phyloP scores from a whole-genome alignment of 108 stramenopile species.

The Schizochytrium sp. region DNA sequence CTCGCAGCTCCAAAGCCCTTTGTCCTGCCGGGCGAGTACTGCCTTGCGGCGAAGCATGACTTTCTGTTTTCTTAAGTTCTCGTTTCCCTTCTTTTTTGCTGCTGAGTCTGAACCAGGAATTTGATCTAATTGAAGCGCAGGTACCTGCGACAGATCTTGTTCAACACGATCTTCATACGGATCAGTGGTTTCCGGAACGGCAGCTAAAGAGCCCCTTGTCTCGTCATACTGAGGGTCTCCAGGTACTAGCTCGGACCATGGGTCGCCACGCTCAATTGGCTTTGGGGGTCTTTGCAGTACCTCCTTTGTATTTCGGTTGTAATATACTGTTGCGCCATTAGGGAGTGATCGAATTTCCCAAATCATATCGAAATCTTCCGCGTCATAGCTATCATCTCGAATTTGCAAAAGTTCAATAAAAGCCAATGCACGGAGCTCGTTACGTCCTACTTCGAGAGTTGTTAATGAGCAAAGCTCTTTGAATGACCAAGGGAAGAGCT shows the following conservation, averaged over 20 bases:
- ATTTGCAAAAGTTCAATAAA: conserved; percentile 20
- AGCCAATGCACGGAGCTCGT: conserved; percentile 8
- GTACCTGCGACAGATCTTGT: neutral
- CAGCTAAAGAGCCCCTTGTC: neutral
- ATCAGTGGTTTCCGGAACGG: neutral
- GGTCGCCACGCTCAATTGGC: conserved; percentile 50
- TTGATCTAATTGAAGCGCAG: neutral
- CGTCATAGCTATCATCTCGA: conserved; percentile 4
- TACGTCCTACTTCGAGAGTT: conserved; percentile 11
- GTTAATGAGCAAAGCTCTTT: neutral
- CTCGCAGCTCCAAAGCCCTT: conserved; percentile 44
- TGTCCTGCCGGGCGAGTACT: conserved; percentile 1
- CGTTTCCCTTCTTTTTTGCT: neutral
- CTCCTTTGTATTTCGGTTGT: neutral
- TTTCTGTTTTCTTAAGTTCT: neutral
- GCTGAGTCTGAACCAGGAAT: neutral
- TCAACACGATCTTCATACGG: neutral
- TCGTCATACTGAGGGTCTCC: neutral
- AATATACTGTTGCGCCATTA: neutral
- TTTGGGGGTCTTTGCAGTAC: conserved; percentile 10
- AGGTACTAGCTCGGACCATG: neutral
- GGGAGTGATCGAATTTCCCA: conserved; percentile 8
- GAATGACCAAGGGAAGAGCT: conserved; percentile 16
- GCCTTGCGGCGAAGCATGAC: conserved; percentile 35
- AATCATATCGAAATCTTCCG: conserved; percentile 1